A percentile compares a stretch with the other conserved stretches of the same genome.
These are phyloP conservation scores for Amborella trichopoda DNA, from an alignment of 164 flowering plant species.

Conservation along the genomic window DNA sequence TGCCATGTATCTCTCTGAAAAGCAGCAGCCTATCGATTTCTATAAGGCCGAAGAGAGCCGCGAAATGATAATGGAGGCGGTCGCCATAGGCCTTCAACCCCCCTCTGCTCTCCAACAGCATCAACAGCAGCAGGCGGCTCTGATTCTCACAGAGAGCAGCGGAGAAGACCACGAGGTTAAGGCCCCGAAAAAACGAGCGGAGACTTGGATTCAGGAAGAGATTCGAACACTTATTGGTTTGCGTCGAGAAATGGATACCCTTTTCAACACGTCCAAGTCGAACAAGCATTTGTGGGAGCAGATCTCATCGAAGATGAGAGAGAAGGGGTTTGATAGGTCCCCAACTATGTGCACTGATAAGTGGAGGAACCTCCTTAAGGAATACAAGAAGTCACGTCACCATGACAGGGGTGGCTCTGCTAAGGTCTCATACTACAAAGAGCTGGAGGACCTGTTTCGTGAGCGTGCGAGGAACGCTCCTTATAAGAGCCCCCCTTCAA, in stretches of 20 bases:
- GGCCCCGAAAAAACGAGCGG: slow-evolving; percentile 83
- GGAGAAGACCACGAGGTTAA: slow-evolving; percentile 53
- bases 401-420: slow-evolving; percentile 52
- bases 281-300: slow-evolving; percentile 92
- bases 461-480: slow-evolving; percentile 46
- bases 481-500: slow-evolving; percentile 42
- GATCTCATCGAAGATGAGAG: slow-evolving; percentile 80
- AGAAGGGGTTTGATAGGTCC: slow-evolving; percentile 73
- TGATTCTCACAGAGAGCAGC: slow-evolving; percentile 45
- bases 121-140: slow-evolving; percentile 27
- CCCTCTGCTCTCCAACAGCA: slow-evolving; percentile 20
- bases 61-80: slow-evolving; percentile 62
- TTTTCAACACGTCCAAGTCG: slow-evolving; percentile 81
- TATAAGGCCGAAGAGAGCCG: slow-evolving; percentile 42
- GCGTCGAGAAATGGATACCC: slow-evolving; percentile 57
- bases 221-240: slow-evolving; percentile 49
- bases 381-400: slow-evolving; percentile 76
- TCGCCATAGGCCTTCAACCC: slow-evolving; percentile 16
- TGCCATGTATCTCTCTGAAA: slow-evolving; percentile 53
- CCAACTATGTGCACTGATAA: slow-evolving; percentile 95
- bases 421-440: slow-evolving; percentile 79
- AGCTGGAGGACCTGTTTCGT: slow-evolving; percentile 67
- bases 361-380: slow-evolving; percentile 92
- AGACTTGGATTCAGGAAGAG: slow-evolving; percentile 92
- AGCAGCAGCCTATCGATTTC: slow-evolving; percentile 48